Conservation (phyloP, 768 basidiomycete genomes). For the Pleurotus pulmonarius region DNA sequence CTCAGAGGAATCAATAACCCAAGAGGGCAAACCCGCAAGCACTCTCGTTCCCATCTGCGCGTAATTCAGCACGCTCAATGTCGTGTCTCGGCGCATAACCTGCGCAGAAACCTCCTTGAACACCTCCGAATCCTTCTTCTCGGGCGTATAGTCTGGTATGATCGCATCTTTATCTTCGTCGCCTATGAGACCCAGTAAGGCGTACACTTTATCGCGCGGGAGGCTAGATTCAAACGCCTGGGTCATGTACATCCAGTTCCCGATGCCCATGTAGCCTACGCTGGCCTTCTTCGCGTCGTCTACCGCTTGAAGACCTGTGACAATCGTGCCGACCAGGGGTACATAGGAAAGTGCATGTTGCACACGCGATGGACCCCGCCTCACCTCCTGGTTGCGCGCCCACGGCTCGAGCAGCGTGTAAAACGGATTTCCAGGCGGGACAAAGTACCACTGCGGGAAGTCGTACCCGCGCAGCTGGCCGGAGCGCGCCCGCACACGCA, state of each 20-base stretch:
- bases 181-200: not conserved
- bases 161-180: not conserved
- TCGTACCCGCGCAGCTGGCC: not conserved
- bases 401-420: not conserved
- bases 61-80: not conserved
- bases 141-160: not conserved
- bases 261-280: not conserved
- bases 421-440: not conserved
- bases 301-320: not conserved
- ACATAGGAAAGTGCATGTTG: not conserved
- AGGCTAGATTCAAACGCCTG: not conserved
- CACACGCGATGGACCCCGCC: not conserved
- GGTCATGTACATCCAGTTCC: not conserved
- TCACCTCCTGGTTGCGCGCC: not conserved
- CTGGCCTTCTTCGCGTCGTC: not conserved
- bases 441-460: not conserved
- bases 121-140: not conserved
- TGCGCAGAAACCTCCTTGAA: not conserved
- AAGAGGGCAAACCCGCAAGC: not conserved
- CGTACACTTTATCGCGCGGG: not conserved
- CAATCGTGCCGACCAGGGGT: not conserved
- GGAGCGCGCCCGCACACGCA: not conserved
- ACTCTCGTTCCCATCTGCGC: not conserved
- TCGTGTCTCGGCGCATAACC: not conserved
- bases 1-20: not conserved